Base-by-base conservation (phyloP, 306 rosid species). In the Inga laurina region DNA sequence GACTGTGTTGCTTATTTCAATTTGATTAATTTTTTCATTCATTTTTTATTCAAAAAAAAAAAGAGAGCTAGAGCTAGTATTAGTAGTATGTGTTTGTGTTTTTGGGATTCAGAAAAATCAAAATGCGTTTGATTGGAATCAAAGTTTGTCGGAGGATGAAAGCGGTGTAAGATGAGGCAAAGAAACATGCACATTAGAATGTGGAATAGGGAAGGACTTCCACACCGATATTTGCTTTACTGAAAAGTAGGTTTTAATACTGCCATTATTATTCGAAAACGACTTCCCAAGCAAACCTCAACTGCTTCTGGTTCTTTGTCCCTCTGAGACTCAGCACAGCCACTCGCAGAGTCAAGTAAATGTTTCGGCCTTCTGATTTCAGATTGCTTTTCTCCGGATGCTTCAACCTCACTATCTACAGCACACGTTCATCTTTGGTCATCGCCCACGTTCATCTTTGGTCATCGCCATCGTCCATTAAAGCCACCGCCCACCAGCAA, bases 231-330 rank as follows among this genome's bases (percentile, higher is more conserved):
- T 72, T 43, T 57, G 81, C 82, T 74, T 76, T 83, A 71, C 77
- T 83, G 76, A 59, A 87, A 83, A 83, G 83, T 75, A 19, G 77
- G 71, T 74, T 76, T 83, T 51, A 81, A 85, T 78, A 41, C 32
- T 21, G 84, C 62, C 81, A 88, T 94, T 89, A 90, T 78, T 89
- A 90, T 88, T 75, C 84, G 94, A 91, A 89, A 94, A 83, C 90
- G 93, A 93, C 98, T 85, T 85, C 85, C 87, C 93, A 92, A 75
- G 88, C 74, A 85, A 86, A 82, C 85, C 89, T 75, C 87, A 88
- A 86, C 86, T 14, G 82, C 72, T 37, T 76, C 49, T 71, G 14
- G 32, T 76, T 73, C 48, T 72, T 52, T 80, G 62, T 84, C 77
- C 61, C 81, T 73, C 62, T 15, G 44, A 34, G 44, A 81, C 84